These are phyloP conservation scores for Austroboletus eburneus DNA, from an alignment of 768 basidiomycete genomes.

Conservation along the genomic window DNA sequence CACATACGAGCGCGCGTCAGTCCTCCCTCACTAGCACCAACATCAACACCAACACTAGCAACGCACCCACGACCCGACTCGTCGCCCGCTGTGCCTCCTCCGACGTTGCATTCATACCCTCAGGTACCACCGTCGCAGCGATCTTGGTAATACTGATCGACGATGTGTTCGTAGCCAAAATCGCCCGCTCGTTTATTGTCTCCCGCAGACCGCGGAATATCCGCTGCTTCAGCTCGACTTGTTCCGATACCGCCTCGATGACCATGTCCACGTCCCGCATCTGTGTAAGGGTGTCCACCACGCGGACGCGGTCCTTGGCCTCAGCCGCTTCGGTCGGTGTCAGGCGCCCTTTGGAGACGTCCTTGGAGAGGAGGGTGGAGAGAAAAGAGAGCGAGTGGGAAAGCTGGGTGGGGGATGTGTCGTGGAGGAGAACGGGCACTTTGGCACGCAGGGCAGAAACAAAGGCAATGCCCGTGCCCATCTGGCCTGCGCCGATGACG, in stretches of 20 bases:
- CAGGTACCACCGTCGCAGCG: constrained; percentile 69
- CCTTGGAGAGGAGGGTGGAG: constrained; percentile 84
- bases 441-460: constrained; percentile 83
- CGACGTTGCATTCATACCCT: constrained; percentile 53
- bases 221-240: constrained; percentile 67
- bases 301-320: constrained; percentile 59
- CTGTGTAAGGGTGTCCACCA: constrained; percentile 56
- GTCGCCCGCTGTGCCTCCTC: constrained; percentile 61
- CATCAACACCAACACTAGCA: no score
- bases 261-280: constrained; percentile 86
- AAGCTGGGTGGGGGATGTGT: constrained; percentile 72
- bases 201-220: constrained; percentile 72
- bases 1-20: no score
- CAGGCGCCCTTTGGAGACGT: constrained; percentile 79
- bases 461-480: constrained; percentile 90
- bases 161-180: constrained; percentile 90
- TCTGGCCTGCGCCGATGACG: constrained; percentile 80
- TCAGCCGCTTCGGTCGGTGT: constrained; percentile 67
- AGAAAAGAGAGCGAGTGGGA: constrained; percentile 66
- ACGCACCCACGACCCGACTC: constrained; percentile 58
- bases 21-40: no score
- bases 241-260: constrained; percentile 91
- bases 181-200: constrained; percentile 65
- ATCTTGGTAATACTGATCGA: constrained; percentile 95
- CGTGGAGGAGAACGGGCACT: constrained; percentile 82